Evolutionary conservation across 257 asterid species (phyloP).

Genomic region (Solanum lignicaule): DNA sequence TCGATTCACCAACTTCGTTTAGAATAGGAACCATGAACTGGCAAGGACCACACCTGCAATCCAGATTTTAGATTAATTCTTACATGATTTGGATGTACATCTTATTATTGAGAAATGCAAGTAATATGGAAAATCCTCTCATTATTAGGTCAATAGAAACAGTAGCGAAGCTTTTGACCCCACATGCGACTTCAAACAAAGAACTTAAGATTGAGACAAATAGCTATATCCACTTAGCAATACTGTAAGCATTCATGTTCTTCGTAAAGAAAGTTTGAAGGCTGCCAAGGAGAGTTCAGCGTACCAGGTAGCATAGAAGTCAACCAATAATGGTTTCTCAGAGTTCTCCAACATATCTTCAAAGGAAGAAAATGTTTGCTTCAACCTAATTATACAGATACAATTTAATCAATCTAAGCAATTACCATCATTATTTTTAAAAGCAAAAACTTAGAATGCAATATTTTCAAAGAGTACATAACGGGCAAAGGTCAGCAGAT

Average conservation of each 20-base stretch:
- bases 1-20: constrained; percentile 50
- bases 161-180: not conserved
- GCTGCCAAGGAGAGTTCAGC: not conserved
- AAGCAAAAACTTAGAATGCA: not conserved
- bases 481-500: not conserved
- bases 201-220: not conserved
- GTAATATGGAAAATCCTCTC: not conserved
- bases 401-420: not conserved
- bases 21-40: constrained; percentile 90
- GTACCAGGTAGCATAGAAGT: constrained; percentile 97
- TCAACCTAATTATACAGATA: constrained; percentile 43
- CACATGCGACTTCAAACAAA: not conserved
- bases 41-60: constrained; percentile 96
- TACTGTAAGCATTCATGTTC: not conserved
- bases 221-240: not conserved
- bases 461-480: not conserved
- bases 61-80: not conserved
- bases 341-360: constrained; percentile 69
- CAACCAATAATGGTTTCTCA: constrained; percentile 82
- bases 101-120: not conserved
- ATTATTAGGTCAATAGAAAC: not conserved
- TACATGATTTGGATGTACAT: not conserved
- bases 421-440: not conserved
- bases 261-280: not conserved
- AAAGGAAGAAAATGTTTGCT: constrained; percentile 68